phyloP scores from a whole-genome alignment of 2,329 filamentous ascomycete species.

The Thelonectria olida region DNA sequence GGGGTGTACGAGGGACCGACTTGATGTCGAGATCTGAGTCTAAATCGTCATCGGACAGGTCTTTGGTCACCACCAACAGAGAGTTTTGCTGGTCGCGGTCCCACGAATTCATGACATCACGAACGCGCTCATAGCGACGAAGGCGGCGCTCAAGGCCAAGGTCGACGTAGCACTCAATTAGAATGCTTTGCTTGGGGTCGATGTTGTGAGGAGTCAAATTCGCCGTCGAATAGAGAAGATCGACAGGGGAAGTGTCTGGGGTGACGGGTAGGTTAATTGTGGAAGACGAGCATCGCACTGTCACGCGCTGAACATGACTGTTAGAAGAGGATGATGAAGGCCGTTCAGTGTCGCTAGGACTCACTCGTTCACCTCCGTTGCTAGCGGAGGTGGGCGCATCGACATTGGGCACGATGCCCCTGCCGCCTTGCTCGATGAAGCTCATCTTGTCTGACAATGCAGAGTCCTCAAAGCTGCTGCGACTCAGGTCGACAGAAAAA shows the following conservation, averaged over 20 bases:
- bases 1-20: constrained; percentile 65
- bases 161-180: constrained; percentile 79
- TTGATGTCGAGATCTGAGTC: constrained; percentile 71
- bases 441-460: constrained; percentile 44
- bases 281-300: constrained; percentile 76
- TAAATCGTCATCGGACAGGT: constrained; percentile 61
- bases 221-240: constrained; percentile 76
- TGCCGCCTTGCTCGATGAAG: constrained; percentile 56
- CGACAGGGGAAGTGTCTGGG: constrained; percentile 76
- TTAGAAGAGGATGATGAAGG: constrained; percentile 14
- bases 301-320: constrained; percentile 64
- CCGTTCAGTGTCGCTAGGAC: constrained; percentile 41
- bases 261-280: constrained; percentile 77
- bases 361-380: constrained; percentile 80
- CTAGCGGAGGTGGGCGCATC: constrained; percentile 85
- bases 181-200: constrained; percentile 70
- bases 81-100: constrained; percentile 81
- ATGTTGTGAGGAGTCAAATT: constrained; percentile 71
- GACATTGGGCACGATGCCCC: constrained; percentile 59
- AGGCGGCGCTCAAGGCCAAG: constrained; percentile 84
- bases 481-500: constrained; percentile 48
- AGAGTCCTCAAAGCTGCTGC: constrained; percentile 45
- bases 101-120: constrained; percentile 94
- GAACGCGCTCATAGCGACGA: constrained; percentile 84
- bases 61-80: constrained; percentile 72